Percentiles rank a stretch among this genome's conserved stretches.
These are phyloP conservation scores for Sugiyamaella lignohabitans DNA, from an alignment of 805 yeast genomes.

Conservation along the genomic window DNA sequence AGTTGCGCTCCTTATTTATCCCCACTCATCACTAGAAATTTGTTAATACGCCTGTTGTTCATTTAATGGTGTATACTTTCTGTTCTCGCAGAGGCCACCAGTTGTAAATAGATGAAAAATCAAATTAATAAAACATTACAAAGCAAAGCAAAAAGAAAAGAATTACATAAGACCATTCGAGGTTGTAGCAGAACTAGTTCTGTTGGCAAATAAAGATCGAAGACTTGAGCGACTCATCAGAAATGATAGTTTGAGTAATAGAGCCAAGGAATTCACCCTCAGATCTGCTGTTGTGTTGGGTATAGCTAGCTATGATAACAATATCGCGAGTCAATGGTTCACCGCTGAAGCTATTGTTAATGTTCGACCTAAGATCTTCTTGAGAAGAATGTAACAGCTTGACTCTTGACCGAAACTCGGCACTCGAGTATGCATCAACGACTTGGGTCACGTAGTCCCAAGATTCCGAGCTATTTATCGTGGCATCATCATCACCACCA, in stretches of 20 bases:
- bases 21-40: not conserved
- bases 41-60: too few relatives aligned
- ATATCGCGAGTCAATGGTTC: not conserved
- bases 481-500: conserved; percentile 8
- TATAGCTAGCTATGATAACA: not conserved
- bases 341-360: not conserved
- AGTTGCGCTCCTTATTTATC: not conserved
- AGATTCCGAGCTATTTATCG: conserved; percentile 5
- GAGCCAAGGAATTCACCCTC: conserved; percentile 1
- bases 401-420: not conserved
- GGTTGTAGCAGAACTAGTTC: too few relatives aligned
- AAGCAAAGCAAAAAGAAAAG: too few relatives aligned
- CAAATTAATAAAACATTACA: too few relatives aligned
- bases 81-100: too few relatives aligned
- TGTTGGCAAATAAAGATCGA: conserved; percentile 10
- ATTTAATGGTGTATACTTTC: too few relatives aligned
- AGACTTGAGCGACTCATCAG: conserved; percentile 3
- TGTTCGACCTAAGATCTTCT: not conserved
- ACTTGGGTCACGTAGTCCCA: conserved; percentile 8
- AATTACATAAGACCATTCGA: too few relatives aligned
- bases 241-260: not conserved
- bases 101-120: too few relatives aligned
- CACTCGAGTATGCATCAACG: not conserved
- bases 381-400: conserved; percentile 2
- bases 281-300: not conserved